phyloP scores from a whole-genome alignment of 202 grass and related monocot species.

The Bolboschoenoplectus hybrid region DNA sequence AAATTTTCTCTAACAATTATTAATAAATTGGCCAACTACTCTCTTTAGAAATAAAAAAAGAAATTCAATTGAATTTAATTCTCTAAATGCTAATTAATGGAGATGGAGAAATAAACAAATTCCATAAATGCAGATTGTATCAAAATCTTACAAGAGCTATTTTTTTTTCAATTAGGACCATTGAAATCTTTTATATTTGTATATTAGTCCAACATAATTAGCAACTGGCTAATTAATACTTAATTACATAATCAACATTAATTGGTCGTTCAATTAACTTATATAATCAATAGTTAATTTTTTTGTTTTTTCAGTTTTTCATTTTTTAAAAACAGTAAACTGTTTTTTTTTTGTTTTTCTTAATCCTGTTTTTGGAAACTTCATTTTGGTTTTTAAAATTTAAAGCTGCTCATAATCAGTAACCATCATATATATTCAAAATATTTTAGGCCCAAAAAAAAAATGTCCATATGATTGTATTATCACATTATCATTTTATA shows the following conservation, averaged over 20 bases:
- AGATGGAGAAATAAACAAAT: background rate
- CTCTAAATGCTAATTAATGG: constrained; percentile 16
- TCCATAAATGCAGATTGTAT: background rate
- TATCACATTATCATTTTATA: too few species aligned
- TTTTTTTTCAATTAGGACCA: background rate
- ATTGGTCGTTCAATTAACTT: background rate
- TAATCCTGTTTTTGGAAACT: too few species aligned
- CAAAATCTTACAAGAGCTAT: background rate
- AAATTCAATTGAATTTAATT: background rate
- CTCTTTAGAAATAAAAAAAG: background rate
- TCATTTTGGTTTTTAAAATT: too few species aligned
- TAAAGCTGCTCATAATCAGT: too few species aligned
- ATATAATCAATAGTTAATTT: background rate
- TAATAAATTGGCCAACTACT: background rate
- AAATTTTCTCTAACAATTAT: too few species aligned
- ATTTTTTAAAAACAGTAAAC: too few species aligned
- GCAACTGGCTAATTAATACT: background rate
- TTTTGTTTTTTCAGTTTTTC: background rate
- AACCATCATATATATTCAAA: too few species aligned
- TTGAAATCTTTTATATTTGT: background rate
- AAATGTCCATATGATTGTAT: too few species aligned
- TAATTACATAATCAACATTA: background rate
- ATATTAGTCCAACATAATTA: constrained; percentile 13
- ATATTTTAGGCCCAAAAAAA: too few species aligned
- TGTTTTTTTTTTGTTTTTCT: too few species aligned